Evolutionary conservation across 306 rosid genomes (phyloP), one percentile per base, ranked within the genome.

Genomic region (Rosa persica): DNA sequence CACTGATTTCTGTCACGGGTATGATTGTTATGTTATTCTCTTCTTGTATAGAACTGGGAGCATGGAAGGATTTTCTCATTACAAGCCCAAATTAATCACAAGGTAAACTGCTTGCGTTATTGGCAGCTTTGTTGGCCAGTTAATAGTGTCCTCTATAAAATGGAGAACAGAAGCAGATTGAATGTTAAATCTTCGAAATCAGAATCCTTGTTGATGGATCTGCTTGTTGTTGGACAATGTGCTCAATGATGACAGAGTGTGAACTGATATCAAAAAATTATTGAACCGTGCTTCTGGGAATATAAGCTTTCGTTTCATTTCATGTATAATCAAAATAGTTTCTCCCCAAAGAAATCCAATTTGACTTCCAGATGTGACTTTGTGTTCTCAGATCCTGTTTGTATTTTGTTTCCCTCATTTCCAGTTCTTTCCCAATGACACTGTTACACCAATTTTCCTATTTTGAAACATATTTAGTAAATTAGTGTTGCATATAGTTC

Each of bases 61-160:
- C 86, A 81, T 54, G 96, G 98, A 34, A 85, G 80, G 82, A 38
- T 95, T 80, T 93, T 95, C 80, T 91, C 99, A 42, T 86, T 95
- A 85, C 87, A 91, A 79, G 98, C 91, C 68, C 99, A 95, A 82
- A 93, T 89, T 8, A 80, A 90, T 85, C 94, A 91, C 30, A 95
- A 95, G 98, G 98, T 93, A 79, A 78, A 69, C 36, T 73, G 84
- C 78, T 65, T 23, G 16, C 20, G 39, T 52, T 62, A 79, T 61
- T 15, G 20, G 20, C 58, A 78, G 25, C 52, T 23, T 40, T 68
- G 51, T 36, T 17, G 49, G 57, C 54, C 16, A 60, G 68, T 12
- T 43, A 65, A 78, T 36, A 72, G 3, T 76, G 65, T 66, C 62
- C 76, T 51, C 78, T 51, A 42, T 48, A 60, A 25, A 51, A 40